Evolutionary conservation across 2,329 filamentous ascomycete species (phyloP).

Genomic region (Mollisiaceae sp.): DNA sequence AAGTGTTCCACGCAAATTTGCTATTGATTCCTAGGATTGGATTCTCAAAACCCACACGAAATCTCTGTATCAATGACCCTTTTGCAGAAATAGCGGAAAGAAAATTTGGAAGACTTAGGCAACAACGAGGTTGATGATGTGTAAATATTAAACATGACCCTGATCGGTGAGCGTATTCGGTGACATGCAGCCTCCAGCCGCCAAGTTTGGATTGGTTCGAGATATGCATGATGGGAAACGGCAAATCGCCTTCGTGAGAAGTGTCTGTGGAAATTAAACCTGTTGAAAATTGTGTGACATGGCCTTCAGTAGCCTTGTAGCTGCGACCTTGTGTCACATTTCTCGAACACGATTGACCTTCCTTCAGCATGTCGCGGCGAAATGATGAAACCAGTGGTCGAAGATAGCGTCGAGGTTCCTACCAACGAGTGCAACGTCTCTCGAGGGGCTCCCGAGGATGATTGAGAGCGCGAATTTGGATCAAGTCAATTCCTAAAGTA

Average conservation of each 20-base stretch:
- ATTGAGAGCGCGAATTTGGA: too few relatives aligned
- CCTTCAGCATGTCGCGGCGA: not conserved
- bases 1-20: not conserved
- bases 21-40: not conserved
- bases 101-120: not conserved
- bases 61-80: not conserved
- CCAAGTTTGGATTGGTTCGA: not conserved
- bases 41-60: not conserved
- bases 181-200: not conserved
- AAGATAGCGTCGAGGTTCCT: too few relatives aligned
- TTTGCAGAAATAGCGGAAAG: not conserved
- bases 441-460: too few relatives aligned
- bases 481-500: not conserved
- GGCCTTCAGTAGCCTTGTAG: not conserved
- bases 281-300: not conserved
- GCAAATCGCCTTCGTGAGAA: not conserved
- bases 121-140: not conserved
- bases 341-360: not conserved
- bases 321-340: not conserved
- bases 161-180: conserved; percentile 5
- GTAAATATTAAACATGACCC: not conserved
- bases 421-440: too few relatives aligned
- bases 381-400: not conserved
- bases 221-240: not conserved
- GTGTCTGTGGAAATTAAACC: not conserved